Conservation (phyloP, 371 early-diverging fungal genomes). For the Sporodiniella umbellata region DNA sequence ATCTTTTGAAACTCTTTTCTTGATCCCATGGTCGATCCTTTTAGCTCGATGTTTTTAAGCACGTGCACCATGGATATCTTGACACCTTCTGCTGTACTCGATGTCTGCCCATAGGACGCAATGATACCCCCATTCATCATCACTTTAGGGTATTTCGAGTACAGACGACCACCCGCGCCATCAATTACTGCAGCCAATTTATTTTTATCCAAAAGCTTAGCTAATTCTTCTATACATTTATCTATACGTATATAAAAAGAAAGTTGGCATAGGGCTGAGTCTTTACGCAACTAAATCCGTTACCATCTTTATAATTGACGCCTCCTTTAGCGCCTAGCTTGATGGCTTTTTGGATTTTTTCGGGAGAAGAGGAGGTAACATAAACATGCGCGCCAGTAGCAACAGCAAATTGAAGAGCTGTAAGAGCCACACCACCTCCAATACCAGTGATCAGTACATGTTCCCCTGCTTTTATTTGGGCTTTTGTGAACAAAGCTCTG, state of each 20-base stretch:
- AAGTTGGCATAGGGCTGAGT: not conserved
- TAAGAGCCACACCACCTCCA: slow-evolving; percentile 72
- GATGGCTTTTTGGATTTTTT: slow-evolving; percentile 61
- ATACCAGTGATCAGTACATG: slow-evolving; percentile 71
- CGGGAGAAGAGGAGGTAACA: slow-evolving; percentile 65
- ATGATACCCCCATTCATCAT: slow-evolving; percentile 56
- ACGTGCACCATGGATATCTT: slow-evolving; percentile 47
- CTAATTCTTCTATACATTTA: slow-evolving; percentile 48
- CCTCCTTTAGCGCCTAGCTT: slow-evolving; percentile 70
- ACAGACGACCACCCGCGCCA: slow-evolving; percentile 63
- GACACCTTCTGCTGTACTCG: slow-evolving; percentile 36
- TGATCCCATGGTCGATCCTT: slow-evolving; percentile 68
- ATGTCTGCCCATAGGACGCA: slow-evolving; percentile 63
- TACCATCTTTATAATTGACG: slow-evolving; percentile 66
- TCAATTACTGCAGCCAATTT: slow-evolving; percentile 59
- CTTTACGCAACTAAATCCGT: slow-evolving; percentile 2
- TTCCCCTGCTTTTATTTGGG: slow-evolving; percentile 48
- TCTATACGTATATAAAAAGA: slow-evolving; percentile 19
- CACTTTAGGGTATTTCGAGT: slow-evolving; percentile 35
- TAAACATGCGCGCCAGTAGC: slow-evolving; percentile 70
- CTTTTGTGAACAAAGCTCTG: slow-evolving; percentile 58
- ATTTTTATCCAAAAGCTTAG: slow-evolving; percentile 33
- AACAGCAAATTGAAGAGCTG: slow-evolving; percentile 65
- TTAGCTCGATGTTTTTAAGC: slow-evolving; percentile 54
- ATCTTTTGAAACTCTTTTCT: slow-evolving; percentile 59